These are phyloP conservation scores for Rhizophlyctis rosea DNA, from an alignment of 192 early-diverging fungal species.

Conservation along the genomic window DNA sequence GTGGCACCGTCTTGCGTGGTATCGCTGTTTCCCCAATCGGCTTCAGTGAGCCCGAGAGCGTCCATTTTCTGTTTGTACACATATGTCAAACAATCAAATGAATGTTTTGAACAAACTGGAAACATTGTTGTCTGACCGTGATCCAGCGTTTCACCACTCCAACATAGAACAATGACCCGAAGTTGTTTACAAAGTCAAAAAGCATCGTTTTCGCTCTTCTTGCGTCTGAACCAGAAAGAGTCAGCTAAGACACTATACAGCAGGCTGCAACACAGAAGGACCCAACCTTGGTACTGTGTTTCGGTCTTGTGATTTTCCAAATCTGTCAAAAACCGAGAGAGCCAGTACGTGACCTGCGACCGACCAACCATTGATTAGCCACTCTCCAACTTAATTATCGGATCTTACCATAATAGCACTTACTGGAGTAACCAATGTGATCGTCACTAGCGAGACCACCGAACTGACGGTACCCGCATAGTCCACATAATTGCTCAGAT, in stretches of 20 bases:
- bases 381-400: too few species aligned
- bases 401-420: constrained; percentile 25
- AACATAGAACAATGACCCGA: constrained; percentile 57
- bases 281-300: constrained; percentile 10
- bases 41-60: constrained; percentile 5
- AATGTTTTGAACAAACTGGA: neutral
- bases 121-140: too few species aligned
- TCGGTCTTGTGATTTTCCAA: constrained; percentile 34
- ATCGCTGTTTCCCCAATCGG: too few species aligned
- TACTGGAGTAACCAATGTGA: constrained; percentile 53
- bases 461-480: constrained; percentile 34
- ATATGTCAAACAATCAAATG: neutral
- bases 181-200: constrained; percentile 64
- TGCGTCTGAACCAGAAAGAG: constrained; percentile 11
- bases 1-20: constrained; percentile 6
- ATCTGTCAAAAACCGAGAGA: constrained; percentile 21
- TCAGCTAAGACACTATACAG: neutral
- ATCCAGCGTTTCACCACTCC: constrained; percentile 49
- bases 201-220: constrained; percentile 57
- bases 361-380: neutral
- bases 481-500: neutral
- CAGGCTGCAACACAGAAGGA: neutral
- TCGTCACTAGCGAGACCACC: constrained; percentile 44
- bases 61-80: neutral
- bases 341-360: constrained; percentile 4